Percentiles rank a stretch among this genome's conserved stretches.
Conservation (phyloP, 2,329 filamentous ascomycete genomes). For the Pestalotiopsis sp. region DNA sequence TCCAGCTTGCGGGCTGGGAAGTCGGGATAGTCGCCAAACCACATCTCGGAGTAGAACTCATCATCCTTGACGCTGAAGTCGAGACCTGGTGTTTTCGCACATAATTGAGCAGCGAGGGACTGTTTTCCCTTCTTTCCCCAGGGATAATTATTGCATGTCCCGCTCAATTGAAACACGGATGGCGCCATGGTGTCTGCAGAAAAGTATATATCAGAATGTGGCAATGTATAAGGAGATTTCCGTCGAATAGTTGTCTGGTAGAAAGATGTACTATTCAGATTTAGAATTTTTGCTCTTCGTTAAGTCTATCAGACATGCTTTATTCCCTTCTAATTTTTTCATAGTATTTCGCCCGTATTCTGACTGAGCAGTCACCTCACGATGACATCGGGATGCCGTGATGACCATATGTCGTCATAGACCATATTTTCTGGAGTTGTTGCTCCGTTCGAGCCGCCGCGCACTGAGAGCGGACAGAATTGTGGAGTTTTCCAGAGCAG, state of each 20-base stretch:
- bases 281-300: too few relatives aligned
- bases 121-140: slow-evolving; percentile 72
- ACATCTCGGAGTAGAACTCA: slow-evolving; percentile 67
- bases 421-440: background rate
- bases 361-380: background rate
- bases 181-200: slow-evolving; percentile 22
- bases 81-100: slow-evolving; percentile 64
- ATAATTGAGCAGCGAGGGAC: slow-evolving; percentile 68
- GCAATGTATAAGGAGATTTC: too few relatives aligned
- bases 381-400: slow-evolving; percentile 5
- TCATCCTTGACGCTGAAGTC: slow-evolving; percentile 66
- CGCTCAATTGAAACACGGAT: slow-evolving; percentile 47
- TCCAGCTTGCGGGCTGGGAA: slow-evolving; percentile 66
- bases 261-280: too few relatives aligned
- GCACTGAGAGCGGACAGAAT: background rate
- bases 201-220: background rate
- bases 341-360: background rate
- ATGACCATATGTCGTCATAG: slow-evolving; percentile 15
- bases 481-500: background rate
- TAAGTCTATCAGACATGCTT: background rate
- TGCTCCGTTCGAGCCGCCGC: slow-evolving; percentile 1
- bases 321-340: background rate
- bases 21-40: slow-evolving; percentile 78
- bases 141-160: slow-evolving; percentile 60
- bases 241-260: background rate